Percentiles rank a stretch among this genome's conserved stretches.
Evolutionary conservation across 768 basidiomycete species (phyloP).

Genomic region (Lepiota venenata): DNA sequence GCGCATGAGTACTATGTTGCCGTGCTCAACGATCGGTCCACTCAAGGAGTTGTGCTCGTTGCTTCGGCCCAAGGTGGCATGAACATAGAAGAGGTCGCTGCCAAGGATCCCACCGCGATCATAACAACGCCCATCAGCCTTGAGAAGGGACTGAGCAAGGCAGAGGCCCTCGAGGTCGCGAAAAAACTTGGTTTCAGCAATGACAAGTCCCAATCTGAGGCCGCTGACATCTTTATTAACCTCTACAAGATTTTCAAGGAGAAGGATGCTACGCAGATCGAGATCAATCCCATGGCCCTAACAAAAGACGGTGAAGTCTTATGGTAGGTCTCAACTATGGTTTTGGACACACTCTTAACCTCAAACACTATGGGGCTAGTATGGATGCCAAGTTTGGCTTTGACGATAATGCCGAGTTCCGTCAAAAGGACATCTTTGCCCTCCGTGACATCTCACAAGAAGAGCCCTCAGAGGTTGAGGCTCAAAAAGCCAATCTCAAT

Average conservation of each 20-base stretch:
- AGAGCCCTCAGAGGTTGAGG: constrained; percentile 96
- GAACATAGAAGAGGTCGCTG: constrained; percentile 99
- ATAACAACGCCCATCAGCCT: constrained; percentile 93
- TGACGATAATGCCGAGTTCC: constrained; percentile 99
- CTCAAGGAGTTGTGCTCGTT: constrained; percentile 89
- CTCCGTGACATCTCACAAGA: constrained; percentile 94
- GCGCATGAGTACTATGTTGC: constrained; percentile 98
- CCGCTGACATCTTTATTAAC: constrained; percentile 90
- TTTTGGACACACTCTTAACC: constrained; percentile 3
- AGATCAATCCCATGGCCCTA: constrained; percentile 98
- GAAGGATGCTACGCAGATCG: constrained; percentile 98
- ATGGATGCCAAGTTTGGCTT: constrained; percentile 99
- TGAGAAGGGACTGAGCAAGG: constrained; percentile 71
- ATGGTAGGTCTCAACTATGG: constrained; percentile 56
- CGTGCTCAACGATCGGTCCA: constrained; percentile 89
- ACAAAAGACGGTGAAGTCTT: constrained; percentile 89
- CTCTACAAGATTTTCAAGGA: constrained; percentile 98
- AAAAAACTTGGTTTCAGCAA: constrained; percentile 86
- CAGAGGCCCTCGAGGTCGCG: constrained; percentile 75
- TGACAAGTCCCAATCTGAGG: constrained; percentile 69
- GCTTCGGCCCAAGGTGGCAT: constrained; percentile 95
- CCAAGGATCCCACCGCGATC: constrained; percentile 91
- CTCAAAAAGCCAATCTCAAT: constrained; percentile 93
- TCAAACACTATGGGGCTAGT: constrained; percentile 36
- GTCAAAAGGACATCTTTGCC: constrained; percentile 85